These are phyloP conservation scores for Grosmannia penicillata DNA, from an alignment of 2,329 filamentous ascomycete species.

Conservation along the genomic window DNA sequence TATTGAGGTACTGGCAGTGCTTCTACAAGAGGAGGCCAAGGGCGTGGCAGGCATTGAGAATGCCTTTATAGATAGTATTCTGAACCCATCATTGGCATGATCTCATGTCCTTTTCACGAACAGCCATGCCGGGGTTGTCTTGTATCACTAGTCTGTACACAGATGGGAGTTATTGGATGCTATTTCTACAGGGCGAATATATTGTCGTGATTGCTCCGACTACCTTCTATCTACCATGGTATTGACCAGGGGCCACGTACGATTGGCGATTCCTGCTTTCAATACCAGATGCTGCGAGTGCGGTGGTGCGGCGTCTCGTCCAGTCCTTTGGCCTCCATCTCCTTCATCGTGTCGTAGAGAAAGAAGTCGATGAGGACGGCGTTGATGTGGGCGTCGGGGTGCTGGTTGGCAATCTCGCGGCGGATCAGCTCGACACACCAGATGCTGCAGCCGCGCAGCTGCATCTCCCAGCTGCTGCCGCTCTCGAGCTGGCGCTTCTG, in stretches of 20 bases:
- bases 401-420: conserved; percentile 58
- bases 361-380: conserved; percentile 96
- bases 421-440: conserved; percentile 89
- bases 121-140: too few species aligned
- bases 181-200: too few species aligned
- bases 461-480: conserved; percentile 68
- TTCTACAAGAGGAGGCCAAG: conserved; percentile 55
- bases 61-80: conserved; percentile 60
- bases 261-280: too few species aligned
- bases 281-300: conserved; percentile 93
- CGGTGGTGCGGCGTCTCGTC: conserved; percentile 68
- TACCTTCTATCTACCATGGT: too few species aligned
- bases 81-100: conserved; percentile 26
- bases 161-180: too few species aligned
- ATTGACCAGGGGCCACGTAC: too few species aligned
- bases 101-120: too few species aligned
- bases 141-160: too few species aligned
- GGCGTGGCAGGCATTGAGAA: conserved; percentile 40
- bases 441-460: conserved; percentile 83
- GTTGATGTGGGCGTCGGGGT: conserved; percentile 63
- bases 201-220: too few species aligned
- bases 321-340: conserved; percentile 49
- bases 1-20: conserved; percentile 74
- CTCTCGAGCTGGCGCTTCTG: conserved; percentile 49
- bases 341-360: conserved; percentile 88